Evolutionary conservation across 106 monocot species (phyloP).

Genomic region (Posidonia australis): DNA sequence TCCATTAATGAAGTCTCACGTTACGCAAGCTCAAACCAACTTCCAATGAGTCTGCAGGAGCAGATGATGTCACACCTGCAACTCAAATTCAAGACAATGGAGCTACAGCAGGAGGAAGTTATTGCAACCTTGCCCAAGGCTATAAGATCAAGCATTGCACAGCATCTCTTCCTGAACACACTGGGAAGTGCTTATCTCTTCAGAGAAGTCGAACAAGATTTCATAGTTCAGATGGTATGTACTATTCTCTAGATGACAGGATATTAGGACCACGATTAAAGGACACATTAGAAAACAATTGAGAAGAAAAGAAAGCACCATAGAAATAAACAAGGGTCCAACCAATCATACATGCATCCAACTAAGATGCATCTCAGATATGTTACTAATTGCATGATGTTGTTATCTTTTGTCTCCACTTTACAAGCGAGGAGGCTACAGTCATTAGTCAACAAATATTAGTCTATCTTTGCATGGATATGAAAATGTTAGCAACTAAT

Average conservation of each 20-base stretch:
- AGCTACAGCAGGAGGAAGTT: slow-evolving; percentile 48
- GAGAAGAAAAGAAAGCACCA: too few species aligned
- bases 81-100: slow-evolving; percentile 46
- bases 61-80: slow-evolving; percentile 50
- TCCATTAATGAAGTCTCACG: slow-evolving; percentile 21
- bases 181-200: slow-evolving; percentile 44
- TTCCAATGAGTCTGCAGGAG: slow-evolving; percentile 28
- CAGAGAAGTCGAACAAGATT: slow-evolving; percentile 35
- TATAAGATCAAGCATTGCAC: slow-evolving; percentile 49
- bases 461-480: too few species aligned
- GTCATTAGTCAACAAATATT: too few species aligned
- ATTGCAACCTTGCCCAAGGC: slow-evolving; percentile 50
- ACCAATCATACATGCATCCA: too few species aligned
- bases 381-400: too few species aligned
- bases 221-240: slow-evolving; percentile 45
- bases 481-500: not conserved
- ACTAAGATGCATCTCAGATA: too few species aligned
- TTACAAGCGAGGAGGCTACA: too few species aligned
- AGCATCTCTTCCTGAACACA: slow-evolving; percentile 40
- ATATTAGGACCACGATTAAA: too few species aligned
- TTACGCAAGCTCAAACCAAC: slow-evolving; percentile 35
- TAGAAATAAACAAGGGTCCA: too few species aligned
- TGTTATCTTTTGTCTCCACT: too few species aligned
- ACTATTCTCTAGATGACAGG: too few species aligned
- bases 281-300: too few species aligned